These are phyloP conservation scores for Moesziomyces sp. DNA, from an alignment of 1,284 basidiomycete species.

Conservation along the genomic window DNA sequence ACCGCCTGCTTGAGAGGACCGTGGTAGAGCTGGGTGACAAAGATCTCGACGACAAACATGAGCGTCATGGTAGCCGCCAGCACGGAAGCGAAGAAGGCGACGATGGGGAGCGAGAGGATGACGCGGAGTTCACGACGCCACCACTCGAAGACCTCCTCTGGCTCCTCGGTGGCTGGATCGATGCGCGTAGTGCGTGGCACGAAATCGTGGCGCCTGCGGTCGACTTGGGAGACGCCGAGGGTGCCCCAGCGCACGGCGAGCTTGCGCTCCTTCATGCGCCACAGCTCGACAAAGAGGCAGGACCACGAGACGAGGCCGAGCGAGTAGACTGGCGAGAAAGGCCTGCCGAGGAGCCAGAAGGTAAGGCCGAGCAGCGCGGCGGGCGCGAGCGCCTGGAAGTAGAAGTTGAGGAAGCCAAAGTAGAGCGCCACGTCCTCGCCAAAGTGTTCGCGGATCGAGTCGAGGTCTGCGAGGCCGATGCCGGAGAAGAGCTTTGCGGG, in stretches of 20 bases:
- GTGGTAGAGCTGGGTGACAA: conserved; percentile 71
- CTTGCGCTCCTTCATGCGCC: conserved; percentile 64
- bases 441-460: conserved; percentile 61
- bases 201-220: conserved; percentile 53
- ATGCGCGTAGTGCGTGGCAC: conserved; percentile 40
- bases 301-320: conserved; percentile 59
- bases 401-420: conserved; percentile 65
- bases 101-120: conserved; percentile 80
- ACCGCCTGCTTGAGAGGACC: conserved; percentile 81
- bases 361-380: conserved; percentile 49
- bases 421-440: conserved; percentile 67
- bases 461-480: conserved; percentile 56
- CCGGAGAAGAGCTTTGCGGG: conserved; percentile 43
- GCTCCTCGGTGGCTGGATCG: conserved; percentile 61
- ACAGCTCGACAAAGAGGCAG: conserved; percentile 60
- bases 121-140: conserved; percentile 74
- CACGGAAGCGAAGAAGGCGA: conserved; percentile 78
- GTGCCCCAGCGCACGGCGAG: conserved; percentile 66
- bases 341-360: conserved; percentile 54
- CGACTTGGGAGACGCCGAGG: conserved; percentile 49
- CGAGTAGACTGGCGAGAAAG: conserved; percentile 58
- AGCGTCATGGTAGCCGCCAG: conserved; percentile 72
- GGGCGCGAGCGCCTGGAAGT: conserved; percentile 59
- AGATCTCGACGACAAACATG: conserved; percentile 69
- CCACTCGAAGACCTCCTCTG: conserved; percentile 66